Evolutionary conservation across 2,329 filamentous ascomycete genomes (phyloP), one percentile per base, ranked within the genome.

Genomic region (Metarhizium sp.): DNA sequence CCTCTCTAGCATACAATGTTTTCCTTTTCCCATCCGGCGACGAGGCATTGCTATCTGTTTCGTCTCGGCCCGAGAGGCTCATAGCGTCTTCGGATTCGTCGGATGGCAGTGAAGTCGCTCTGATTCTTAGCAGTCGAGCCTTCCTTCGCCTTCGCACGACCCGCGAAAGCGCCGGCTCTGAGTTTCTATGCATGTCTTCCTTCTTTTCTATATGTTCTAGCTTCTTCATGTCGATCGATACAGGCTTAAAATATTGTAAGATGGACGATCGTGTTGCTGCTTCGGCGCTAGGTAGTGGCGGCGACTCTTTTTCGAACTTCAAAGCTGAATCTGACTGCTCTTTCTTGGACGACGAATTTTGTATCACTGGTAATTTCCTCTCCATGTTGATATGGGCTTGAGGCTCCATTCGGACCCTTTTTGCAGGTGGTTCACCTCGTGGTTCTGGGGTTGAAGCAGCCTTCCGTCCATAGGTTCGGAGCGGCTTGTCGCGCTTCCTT

Each of bases 401-500:
- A n/a, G 53, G 14, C 0, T 55, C 57, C 0, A 58, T 36, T 6
- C 62, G 60, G 18, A 58, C 60, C 47, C 58, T 71, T 57, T 72
- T 71, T 0, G 56, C 10, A 2, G 61, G 58, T 0, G 64, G 62
- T 8, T 70, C 66, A n/a, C 50, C 58, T 40, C 60, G 58, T 8
- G 61, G 47, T 42, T 67, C 65, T 4, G 62, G 55, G 8, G 61
- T 61, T 14, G 65, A 40, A 6, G 60, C 59, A 8, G 59, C 53
- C 38, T 69, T 67, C 58, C 70, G 72, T 47, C 73, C 71, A 46
- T 75, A 76, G 13, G 73, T 75, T 55, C 71, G 68, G 14, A 73
- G 59, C 4, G 67, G 64, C 56, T 69, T 72, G 52, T 63, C 64
- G 52, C 70, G 67, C 42, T 64, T 64, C 55, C 64, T 65, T 20